phyloP scores from a whole-genome alignment of 2,329 filamentous ascomycete species.

The Botrytis cinerea region DNA sequence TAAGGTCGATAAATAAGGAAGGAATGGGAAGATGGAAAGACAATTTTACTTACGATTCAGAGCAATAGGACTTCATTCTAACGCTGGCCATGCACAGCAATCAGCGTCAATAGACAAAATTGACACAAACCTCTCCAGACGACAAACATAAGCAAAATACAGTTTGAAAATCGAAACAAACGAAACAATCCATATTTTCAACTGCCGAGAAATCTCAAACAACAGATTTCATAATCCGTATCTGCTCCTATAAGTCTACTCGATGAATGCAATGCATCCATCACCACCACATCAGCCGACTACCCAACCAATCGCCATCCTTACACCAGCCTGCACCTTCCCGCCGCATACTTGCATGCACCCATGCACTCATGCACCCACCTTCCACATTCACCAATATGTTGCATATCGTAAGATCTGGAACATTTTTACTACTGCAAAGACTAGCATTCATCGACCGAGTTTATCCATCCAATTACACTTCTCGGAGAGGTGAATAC shows the following conservation, averaged over 20 bases:
- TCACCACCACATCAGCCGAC: background rate
- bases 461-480: background rate
- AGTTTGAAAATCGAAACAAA: background rate
- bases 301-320: background rate
- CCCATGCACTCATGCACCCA: background rate
- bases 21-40: background rate
- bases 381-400: background rate
- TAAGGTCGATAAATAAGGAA: background rate
- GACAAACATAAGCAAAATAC: background rate
- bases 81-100: background rate
- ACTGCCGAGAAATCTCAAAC: background rate
- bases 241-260: background rate
- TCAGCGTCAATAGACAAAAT: background rate
- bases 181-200: background rate
- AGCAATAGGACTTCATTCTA: background rate
- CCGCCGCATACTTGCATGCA: constrained; percentile 4
- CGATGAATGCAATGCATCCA: background rate
- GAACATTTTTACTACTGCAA: background rate
- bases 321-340: background rate
- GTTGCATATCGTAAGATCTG: constrained; percentile 14
- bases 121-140: background rate
- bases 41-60: background rate
- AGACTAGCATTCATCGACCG: background rate
- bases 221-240: background rate
- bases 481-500: background rate